Base-by-base conservation (phyloP, 2,329 filamentous ascomycete species). In the Xylaria sp. region DNA sequence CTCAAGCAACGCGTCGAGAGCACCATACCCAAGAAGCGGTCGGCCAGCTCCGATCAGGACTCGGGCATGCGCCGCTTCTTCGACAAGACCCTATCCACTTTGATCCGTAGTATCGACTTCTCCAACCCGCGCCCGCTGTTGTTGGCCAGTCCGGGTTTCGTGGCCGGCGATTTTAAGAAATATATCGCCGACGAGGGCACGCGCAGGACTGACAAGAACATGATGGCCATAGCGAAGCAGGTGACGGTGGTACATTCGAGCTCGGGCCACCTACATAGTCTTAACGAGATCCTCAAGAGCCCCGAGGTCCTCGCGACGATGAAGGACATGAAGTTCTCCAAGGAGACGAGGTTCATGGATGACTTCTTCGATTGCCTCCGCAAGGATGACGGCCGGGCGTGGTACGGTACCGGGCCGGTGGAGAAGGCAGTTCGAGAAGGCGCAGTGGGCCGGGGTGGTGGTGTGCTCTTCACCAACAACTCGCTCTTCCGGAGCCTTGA, bases 81-180 rank as follows among this genome's bases (percentile, higher is more conserved):
- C 78, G 86, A 90, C 31, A 90, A 89, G 63, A 89, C 88, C 0
- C 82, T 96, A 37, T 84, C 90, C 37, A 92, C 92, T 0, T 83
- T 98, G 12, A 79, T 91, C 2, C 86, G 92, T 25, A 89, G 92
- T 61, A 84, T 97, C 72, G 92, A 97, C 74, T 89, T 96, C 66
- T 78, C 80, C 15, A 80, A 83, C 54, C 84, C 87, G 17, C 84
- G 89, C 15, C 92, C 94, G 0, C 79, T 98, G 12, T 81, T 99
- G 19, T 82, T 99, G 2, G 95, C 94, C 1, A 94, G 91, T 64
- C 94, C 95, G 0, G 95, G 94, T 0, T 99, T 96, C 75, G 88
- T 92, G 6, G 94, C 94, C 0, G 80, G 85, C 2, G 89, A 89
- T 19, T 97, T 99, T 74, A 89, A 91, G 57, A 87, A 88, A 42